Percentiles rank a stretch among this genome's conserved stretches.
phyloP scores from a whole-genome alignment of 371 early-diverging fungal genomes.

The Gilbertella persicaria region DNA sequence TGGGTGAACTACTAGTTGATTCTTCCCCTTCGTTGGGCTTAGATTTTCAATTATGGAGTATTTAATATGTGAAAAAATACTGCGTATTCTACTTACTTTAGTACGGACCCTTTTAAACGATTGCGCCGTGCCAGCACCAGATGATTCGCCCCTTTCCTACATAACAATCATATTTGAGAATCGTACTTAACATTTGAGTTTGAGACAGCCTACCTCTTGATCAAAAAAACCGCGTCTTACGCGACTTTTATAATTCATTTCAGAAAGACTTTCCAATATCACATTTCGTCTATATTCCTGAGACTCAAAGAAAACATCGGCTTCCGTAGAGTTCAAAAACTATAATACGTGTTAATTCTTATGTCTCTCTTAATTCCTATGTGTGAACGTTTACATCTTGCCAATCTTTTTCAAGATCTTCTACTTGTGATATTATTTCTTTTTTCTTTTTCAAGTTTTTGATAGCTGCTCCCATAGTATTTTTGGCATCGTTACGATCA shows the following conservation, averaged over 20 bases:
- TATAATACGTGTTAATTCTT: slow-evolving; percentile 14
- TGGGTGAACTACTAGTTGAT: too few species aligned
- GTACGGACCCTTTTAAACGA: slow-evolving; percentile 11
- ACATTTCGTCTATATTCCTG: slow-evolving; percentile 6
- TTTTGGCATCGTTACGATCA: slow-evolving; percentile 8
- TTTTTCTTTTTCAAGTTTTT: slow-evolving; percentile 13
- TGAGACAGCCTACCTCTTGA: slow-evolving; percentile 1
- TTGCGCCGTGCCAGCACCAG: slow-evolving; percentile 2
- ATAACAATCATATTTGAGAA: neutral
- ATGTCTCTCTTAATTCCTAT: slow-evolving; percentile 8
- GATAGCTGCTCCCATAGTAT: slow-evolving; percentile 11
- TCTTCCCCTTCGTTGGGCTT: slow-evolving; percentile 7
- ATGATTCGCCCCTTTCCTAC: neutral
- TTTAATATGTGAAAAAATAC: slow-evolving; percentile 12
- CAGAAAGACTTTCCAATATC: slow-evolving; percentile 13
- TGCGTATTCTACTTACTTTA: slow-evolving; percentile 10
- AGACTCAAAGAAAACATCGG: slow-evolving; percentile 8
- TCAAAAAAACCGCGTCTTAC: slow-evolving; percentile 15
- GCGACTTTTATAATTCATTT: slow-evolving; percentile 14
- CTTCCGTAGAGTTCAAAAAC: slow-evolving; percentile 17
- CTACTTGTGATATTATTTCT: slow-evolving; percentile 6
- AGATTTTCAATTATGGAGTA: slow-evolving; percentile 10
- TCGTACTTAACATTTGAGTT: neutral
- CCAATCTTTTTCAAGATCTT: slow-evolving; percentile 20
- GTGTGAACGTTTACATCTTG: slow-evolving; percentile 12